Evolutionary conservation across 768 basidiomycete genomes (phyloP).

Genomic region (Auricularia sp.): DNA sequence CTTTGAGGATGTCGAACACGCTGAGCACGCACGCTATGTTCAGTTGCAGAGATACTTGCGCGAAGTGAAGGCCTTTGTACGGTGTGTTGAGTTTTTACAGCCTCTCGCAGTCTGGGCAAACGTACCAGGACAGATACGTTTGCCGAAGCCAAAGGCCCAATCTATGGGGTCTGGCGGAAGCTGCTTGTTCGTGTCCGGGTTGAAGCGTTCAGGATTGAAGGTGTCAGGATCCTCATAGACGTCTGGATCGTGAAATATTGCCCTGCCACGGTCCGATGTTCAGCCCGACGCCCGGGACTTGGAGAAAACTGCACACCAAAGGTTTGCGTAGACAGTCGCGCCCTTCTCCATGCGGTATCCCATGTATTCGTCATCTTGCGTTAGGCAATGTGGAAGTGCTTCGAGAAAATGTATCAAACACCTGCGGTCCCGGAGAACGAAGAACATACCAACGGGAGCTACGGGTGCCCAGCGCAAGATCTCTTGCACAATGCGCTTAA

Average conservation of each 20-base stretch:
- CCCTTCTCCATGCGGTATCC: conserved; percentile 21
- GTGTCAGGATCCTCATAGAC: background rate
- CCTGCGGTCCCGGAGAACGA: too few species aligned
- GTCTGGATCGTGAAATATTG: background rate
- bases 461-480: conserved; percentile 13
- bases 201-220: background rate
- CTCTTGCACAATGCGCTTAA: conserved; percentile 12
- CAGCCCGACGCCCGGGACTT: background rate
- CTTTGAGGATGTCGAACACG: conserved; percentile 29
- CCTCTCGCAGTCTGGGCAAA: background rate
- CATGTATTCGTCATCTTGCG: conserved; percentile 14
- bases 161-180: background rate
- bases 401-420: background rate
- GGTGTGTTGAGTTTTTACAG: background rate
- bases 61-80: background rate
- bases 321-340: conserved; percentile 17
- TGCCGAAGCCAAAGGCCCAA: background rate
- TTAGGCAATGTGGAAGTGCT: conserved; percentile 14
- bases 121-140: background rate
- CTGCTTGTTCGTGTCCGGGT: background rate
- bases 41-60: conserved; percentile 21
- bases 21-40: conserved; percentile 27
- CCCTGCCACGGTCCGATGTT: background rate
- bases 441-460: conserved; percentile 6
- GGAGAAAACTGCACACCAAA: conserved; percentile 14